Conservation (phyloP, 1,284 basidiomycete species). For the Moesziomyces sp. region DNA sequence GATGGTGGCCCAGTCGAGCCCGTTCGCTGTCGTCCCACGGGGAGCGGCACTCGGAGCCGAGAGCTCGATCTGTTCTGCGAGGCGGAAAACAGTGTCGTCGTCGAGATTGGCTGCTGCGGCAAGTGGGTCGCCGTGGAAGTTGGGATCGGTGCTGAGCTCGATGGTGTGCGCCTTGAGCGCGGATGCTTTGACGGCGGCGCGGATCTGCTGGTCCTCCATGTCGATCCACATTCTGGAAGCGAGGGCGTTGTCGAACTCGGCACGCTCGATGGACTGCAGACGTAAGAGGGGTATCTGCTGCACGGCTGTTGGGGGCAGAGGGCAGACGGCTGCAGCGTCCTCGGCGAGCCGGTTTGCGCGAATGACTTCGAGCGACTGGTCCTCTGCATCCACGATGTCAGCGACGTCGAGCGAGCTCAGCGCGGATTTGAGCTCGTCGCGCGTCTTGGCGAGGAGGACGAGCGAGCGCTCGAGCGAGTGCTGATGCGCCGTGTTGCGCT, state of each 20-base stretch:
- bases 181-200: constrained; percentile 19
- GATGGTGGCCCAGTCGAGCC: constrained; percentile 38
- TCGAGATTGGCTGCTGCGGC: constrained; percentile 24
- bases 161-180: constrained; percentile 26
- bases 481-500: constrained; percentile 19
- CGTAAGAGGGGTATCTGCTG: constrained; percentile 29
- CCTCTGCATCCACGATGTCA: constrained; percentile 45
- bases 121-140: constrained; percentile 14
- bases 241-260: constrained; percentile 38
- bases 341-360: constrained; percentile 10
- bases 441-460: constrained; percentile 10
- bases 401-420: constrained; percentile 36
- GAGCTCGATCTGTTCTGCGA: constrained; percentile 33
- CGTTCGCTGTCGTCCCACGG: neutral
- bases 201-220: constrained; percentile 29
- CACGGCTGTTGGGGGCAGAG: constrained; percentile 24
- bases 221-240: constrained; percentile 28
- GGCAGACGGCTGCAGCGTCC: constrained; percentile 15
- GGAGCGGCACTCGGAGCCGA: neutral
- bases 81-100: constrained; percentile 10
- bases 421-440: constrained; percentile 32
- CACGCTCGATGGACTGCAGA: constrained; percentile 40
- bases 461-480: constrained; percentile 15
- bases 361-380: constrained; percentile 43
- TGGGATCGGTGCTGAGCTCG: constrained; percentile 11